Evolutionary conservation across 352 stramenopile species (phyloP), one percentile per base, ranked within the genome.

Genomic region (Globisporangium heterothallicum): DNA sequence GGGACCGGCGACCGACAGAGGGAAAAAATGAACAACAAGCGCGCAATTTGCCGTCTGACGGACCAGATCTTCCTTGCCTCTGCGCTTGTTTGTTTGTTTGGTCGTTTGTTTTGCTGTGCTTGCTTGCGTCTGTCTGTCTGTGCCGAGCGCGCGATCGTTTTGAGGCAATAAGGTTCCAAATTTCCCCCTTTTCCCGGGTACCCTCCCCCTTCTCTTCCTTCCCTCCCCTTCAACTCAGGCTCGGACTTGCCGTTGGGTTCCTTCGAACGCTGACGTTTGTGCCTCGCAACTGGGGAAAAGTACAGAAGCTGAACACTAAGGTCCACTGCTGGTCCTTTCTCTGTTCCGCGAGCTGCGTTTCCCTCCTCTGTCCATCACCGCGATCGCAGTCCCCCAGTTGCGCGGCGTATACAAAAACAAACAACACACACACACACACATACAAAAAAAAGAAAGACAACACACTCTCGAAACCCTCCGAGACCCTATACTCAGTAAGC

Each of bases 11-110:
- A n/a, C n/a, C n/a, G n/a, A n/a, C n/a, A n/a, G n/a, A n/a, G n/a
- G n/a, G n/a, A n/a, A n/a, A 24, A 42, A 48, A 36, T 43, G 49
- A 42, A 26, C n/a, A 14, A 18, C 14, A 27, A 38, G 22, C 36
- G 16, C 5, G 35, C n/a, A 13, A 35, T 21, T 34, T 24, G 44
- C 19, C 25, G 22, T 19, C 22, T 46, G 48, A 38, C 45, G 29
- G 45, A 51, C 45, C 45, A 51, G 45, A 51, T 55, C 48, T 55
- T 55, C 24, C 48, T 47, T n/a, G n/a, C n/a, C n/a, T n/a, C n/a
- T n/a, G n/a, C 35, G 22, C 40, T 18, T 45, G 34, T 14, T 19
- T 51, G 26, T 6, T 12, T 24, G 22, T 18, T 16, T 21, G 44
- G 4, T 22, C 25, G 34, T n/a, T 42, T 5, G 7, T 18, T 46